Evolutionary conservation across 1,284 basidiomycete species (phyloP).

Genomic region (Leccinum subrobustum): DNA sequence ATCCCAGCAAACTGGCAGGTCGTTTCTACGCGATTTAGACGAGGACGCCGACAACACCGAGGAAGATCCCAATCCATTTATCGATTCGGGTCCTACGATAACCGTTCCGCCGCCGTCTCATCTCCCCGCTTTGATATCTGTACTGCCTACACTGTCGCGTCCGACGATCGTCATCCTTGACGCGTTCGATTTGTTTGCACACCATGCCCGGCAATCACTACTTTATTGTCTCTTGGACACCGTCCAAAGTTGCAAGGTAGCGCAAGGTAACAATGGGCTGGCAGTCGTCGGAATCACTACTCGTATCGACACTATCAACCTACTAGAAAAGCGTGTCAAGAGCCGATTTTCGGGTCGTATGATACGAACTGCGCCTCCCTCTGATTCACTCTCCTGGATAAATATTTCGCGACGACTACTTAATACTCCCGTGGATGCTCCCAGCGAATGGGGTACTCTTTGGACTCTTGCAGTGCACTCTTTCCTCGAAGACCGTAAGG

Average conservation of each 20-base stretch:
- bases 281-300: constrained; percentile 83
- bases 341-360: constrained; percentile 92
- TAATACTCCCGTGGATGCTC: constrained; percentile 28
- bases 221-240: constrained; percentile 89
- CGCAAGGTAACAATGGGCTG: constrained; percentile 60
- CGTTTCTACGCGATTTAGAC: constrained; percentile 47
- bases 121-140: constrained; percentile 76
- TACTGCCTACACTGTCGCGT: constrained; percentile 73
- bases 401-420: constrained; percentile 46
- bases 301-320: constrained; percentile 83
- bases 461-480: constrained; percentile 64
- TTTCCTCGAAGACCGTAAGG: constrained; percentile 49
- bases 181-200: constrained; percentile 88
- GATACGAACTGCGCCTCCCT: constrained; percentile 68
- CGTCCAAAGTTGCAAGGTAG: constrained; percentile 65
- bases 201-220: constrained; percentile 84
- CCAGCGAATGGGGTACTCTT: constrained; percentile 46
- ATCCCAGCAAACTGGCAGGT: constrained; percentile 61
- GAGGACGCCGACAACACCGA: constrained; percentile 28
- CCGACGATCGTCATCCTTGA: constrained; percentile 85
- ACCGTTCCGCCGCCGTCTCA: constrained; percentile 70
- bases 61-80: constrained; percentile 41
- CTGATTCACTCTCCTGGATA: constrained; percentile 53
- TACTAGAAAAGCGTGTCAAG: constrained; percentile 93
- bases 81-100: constrained; percentile 34